A percentile compares a stretch with the other conserved stretches of the same genome.
Evolutionary conservation across 257 asterid species (phyloP).

Genomic region (Linderniella brevidens): DNA sequence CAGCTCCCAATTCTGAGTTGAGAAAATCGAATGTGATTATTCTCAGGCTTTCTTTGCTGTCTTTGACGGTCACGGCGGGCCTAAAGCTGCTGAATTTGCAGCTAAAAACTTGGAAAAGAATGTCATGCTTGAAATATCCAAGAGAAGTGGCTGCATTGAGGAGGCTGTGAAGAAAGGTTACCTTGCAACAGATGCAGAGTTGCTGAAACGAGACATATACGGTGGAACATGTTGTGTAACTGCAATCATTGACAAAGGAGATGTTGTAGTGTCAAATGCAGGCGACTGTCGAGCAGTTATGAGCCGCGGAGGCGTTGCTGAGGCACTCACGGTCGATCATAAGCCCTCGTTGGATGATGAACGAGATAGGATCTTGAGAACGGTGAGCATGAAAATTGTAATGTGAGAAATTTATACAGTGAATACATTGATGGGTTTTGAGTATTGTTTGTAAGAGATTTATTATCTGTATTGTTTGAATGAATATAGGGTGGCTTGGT

Average conservation of each 20-base stretch:
- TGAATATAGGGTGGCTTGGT: constrained; percentile 63
- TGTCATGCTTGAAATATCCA: constrained; percentile 22
- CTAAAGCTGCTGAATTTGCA: constrained; percentile 52
- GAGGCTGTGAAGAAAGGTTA: constrained; percentile 53
- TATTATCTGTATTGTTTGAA: too few relatives aligned
- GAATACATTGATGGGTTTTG: too few relatives aligned
- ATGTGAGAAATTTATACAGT: too few relatives aligned
- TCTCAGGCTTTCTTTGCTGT: constrained; percentile 68
- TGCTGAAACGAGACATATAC: constrained; percentile 28
- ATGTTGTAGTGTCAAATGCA: constrained; percentile 54
- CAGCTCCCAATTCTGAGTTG: not conserved
- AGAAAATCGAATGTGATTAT: not conserved
- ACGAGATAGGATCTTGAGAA: constrained; percentile 37
- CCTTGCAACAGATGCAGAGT: constrained; percentile 45
- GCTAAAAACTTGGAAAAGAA: constrained; percentile 35
- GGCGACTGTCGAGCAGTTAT: constrained; percentile 82
- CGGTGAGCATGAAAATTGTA: too few relatives aligned
- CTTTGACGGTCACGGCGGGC: constrained; percentile 79
- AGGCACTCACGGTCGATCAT: constrained; percentile 60
- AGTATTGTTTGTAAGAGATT: too few relatives aligned
- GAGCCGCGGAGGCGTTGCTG: constrained; percentile 67
- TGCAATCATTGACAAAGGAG: constrained; percentile 40
- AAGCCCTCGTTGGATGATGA: constrained; percentile 55
- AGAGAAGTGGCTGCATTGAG: constrained; percentile 24
- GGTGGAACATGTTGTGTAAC: constrained; percentile 76